These are phyloP conservation scores for Colletotrichum sp. DNA, from an alignment of 2,329 filamentous ascomycete genomes.

Conservation along the genomic window DNA sequence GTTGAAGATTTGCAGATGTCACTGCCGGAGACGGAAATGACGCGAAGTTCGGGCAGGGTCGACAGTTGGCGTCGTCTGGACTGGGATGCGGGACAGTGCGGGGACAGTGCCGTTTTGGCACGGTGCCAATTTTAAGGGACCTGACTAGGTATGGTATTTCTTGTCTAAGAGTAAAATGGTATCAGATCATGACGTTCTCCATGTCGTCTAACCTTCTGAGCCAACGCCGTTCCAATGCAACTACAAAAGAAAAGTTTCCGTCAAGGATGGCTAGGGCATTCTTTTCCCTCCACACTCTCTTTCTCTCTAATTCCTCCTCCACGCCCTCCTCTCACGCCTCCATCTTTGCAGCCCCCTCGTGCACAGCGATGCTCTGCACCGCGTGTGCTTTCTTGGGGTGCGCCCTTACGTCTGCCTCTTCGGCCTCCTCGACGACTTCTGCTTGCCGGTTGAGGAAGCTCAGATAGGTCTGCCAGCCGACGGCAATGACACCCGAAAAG, in stretches of 20 bases:
- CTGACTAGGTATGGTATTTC: neutral
- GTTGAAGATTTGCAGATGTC: neutral
- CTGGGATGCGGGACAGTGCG: neutral
- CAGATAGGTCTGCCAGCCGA: slow-evolving; percentile 93
- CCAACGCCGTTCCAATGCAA: slow-evolving; percentile 14
- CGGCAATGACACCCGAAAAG: slow-evolving; percentile 79
- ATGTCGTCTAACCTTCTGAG: neutral
- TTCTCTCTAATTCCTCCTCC: neutral
- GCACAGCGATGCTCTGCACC: slow-evolving; percentile 5
- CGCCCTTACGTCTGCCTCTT: neutral
- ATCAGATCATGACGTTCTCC: slow-evolving; percentile 16
- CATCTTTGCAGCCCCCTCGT: slow-evolving; percentile 1
- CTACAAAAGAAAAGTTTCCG: slow-evolving; percentile 1
- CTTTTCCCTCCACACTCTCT: neutral
- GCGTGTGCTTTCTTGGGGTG: neutral
- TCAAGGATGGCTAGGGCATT: neutral
- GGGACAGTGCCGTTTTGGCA: neutral
- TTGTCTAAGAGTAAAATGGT: neutral
- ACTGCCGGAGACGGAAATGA: neutral
- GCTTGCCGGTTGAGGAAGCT: slow-evolving; percentile 79
- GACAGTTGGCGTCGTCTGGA: neutral
- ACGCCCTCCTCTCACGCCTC: neutral
- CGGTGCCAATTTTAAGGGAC: neutral
- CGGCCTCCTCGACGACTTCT: slow-evolving; percentile 50
- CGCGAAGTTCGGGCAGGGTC: neutral